Evolutionary conservation across 371 early-diverging fungal genomes (phyloP).

Genomic region (Dinochytrium kinnereticum): DNA sequence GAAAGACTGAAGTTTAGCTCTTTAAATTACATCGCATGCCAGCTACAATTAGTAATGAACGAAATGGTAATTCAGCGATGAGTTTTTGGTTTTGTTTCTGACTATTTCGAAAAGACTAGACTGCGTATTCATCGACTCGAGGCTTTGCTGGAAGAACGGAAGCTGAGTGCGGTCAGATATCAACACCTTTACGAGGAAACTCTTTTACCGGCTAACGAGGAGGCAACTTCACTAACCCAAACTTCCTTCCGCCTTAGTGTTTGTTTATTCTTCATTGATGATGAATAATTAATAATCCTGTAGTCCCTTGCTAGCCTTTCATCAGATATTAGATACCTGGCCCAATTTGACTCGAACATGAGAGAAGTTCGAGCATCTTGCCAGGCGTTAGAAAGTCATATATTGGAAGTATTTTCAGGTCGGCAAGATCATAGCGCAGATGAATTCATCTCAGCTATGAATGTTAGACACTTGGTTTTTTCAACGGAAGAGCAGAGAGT

Average conservation of each 20-base stretch:
- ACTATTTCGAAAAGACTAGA: no score
- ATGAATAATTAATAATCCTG: no score
- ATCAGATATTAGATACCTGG: not conserved
- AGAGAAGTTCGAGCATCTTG: not conserved
- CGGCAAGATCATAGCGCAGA: not conserved
- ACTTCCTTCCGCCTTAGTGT: no score
- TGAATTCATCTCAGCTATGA: not conserved
- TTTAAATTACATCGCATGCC: no score
- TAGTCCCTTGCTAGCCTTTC: no score
- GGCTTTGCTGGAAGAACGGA: not conserved
- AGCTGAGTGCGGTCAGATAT: conserved; percentile 20
- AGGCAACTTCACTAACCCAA: no score
- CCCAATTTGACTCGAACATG: conserved; percentile 5
- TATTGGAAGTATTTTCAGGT: not conserved
- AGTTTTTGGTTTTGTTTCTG: no score
- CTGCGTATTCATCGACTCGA: not conserved
- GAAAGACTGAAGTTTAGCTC: no score
- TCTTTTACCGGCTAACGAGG: conserved; percentile 7
- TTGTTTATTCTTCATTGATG: no score
- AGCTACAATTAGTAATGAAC: no score
- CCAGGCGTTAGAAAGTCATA: not conserved
- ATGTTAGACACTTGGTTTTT: not conserved
- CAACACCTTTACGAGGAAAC: conserved; percentile 27
- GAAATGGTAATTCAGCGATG: no score
- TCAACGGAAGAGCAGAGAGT: not conserved